Evolutionary conservation across 768 basidiomycete genomes (phyloP).

Genomic region (Stropharia rugosoannulata): DNA sequence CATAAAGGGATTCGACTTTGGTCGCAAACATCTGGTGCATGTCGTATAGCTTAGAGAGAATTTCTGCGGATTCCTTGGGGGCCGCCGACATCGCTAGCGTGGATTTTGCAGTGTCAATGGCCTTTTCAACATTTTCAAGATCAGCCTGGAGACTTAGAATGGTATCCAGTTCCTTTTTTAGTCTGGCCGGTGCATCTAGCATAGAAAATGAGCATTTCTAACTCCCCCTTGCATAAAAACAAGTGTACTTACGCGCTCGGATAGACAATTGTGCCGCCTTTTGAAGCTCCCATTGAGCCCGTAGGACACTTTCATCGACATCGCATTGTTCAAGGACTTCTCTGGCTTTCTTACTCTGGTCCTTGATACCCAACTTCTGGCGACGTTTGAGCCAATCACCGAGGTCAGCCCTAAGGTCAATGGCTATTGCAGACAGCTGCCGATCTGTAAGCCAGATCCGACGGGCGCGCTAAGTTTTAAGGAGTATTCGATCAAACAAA

Average conservation of each 20-base stretch:
- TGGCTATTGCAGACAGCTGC: too few relatives aligned
- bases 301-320: too few relatives aligned
- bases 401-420: too few relatives aligned
- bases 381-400: too few relatives aligned
- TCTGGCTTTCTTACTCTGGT: too few relatives aligned
- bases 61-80: not conserved
- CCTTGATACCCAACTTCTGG: too few relatives aligned
- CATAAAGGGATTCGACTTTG: constrained; percentile 30
- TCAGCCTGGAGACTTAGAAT: constrained; percentile 2
- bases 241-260: too few relatives aligned
- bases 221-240: constrained; percentile 20
- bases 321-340: too few relatives aligned
- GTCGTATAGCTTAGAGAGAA: constrained; percentile 19
- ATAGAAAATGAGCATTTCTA: constrained; percentile 9
- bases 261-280: too few relatives aligned
- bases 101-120: not conserved
- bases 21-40: constrained; percentile 18
- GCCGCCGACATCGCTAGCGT: not conserved
- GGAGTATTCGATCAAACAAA: not conserved
- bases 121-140: not conserved
- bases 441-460: too few relatives aligned
- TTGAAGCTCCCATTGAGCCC: too few relatives aligned
- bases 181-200: not conserved
- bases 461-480: not conserved
- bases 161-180: constrained; percentile 7